Evolutionary conservation across 2,329 filamentous ascomycete genomes (phyloP).

Genomic region (Lachnellula willkommii): DNA sequence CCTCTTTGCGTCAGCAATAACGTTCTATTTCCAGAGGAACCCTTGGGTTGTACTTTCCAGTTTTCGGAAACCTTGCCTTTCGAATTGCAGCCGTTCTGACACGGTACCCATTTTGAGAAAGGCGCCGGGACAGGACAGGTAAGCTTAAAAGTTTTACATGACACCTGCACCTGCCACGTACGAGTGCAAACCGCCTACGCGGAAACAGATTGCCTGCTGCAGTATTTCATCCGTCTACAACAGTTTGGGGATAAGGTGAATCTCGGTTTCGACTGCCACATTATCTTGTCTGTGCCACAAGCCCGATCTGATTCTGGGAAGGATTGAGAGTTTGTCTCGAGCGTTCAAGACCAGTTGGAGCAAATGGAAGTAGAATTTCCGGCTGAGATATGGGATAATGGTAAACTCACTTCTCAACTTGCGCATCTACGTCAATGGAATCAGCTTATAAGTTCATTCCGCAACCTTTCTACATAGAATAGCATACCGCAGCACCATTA

Average conservation of each 20-base stretch:
- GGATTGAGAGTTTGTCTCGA: neutral
- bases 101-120: no score
- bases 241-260: conserved; percentile 26
- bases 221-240: conserved; percentile 23
- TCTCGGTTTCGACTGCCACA: conserved; percentile 25
- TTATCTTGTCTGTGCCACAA: conserved; percentile 12
- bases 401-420: no score
- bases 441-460: conserved; percentile 14
- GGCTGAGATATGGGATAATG: conserved; percentile 19
- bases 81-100: no score
- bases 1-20: no score
- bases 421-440: conserved; percentile 22
- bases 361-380: conserved; percentile 21
- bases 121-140: no score
- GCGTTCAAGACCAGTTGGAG: conserved; percentile 23
- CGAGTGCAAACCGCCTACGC: conserved; percentile 8
- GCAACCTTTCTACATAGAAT: no score
- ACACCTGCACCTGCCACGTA: no score
- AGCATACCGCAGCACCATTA: no score
- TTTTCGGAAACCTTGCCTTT: no score
- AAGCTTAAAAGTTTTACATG: no score
- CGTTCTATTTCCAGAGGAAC: no score
- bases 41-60: no score
- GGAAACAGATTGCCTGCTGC: conserved; percentile 24
- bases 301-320: conserved; percentile 17